Evolutionary conservation across 345 rosid species (phyloP).

Genomic region (Populus davidiana): DNA sequence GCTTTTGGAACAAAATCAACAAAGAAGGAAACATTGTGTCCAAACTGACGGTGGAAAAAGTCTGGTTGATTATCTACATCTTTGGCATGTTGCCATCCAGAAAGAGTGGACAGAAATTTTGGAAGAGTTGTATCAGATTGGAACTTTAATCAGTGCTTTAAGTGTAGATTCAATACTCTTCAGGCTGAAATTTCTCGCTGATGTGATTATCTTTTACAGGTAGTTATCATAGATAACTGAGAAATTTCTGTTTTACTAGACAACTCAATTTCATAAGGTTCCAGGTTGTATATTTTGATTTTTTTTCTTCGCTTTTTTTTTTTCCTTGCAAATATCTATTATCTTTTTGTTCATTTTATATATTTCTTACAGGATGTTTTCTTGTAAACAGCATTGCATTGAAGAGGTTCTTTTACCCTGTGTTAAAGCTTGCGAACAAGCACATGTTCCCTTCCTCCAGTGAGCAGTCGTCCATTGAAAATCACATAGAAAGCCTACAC

Average conservation of each 20-base stretch:
- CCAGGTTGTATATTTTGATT: neutral
- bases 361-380: conserved; percentile 4
- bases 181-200: conserved; percentile 58
- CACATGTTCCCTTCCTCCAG: conserved; percentile 16
- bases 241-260: neutral
- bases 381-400: conserved; percentile 49
- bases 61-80: conserved; percentile 39
- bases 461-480: conserved; percentile 31
- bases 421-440: conserved; percentile 33
- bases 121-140: conserved; percentile 38
- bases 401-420: conserved; percentile 53
- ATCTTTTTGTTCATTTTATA: neutral
- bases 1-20: conserved; percentile 29
- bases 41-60: conserved; percentile 22
- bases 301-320: neutral
- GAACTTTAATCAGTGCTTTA: conserved; percentile 32
- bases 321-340: neutral
- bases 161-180: conserved; percentile 38
- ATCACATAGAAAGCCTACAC: conserved; percentile 44
- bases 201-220: conserved; percentile 69
- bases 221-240: conserved; percentile 25
- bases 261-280: neutral
- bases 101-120: conserved; percentile 56
- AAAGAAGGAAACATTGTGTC: conserved; percentile 24
- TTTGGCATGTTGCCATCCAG: conserved; percentile 53